Evolutionary conservation across 371 early-diverging fungal species (phyloP).

Genomic region (Rhizopus microsporus): DNA sequence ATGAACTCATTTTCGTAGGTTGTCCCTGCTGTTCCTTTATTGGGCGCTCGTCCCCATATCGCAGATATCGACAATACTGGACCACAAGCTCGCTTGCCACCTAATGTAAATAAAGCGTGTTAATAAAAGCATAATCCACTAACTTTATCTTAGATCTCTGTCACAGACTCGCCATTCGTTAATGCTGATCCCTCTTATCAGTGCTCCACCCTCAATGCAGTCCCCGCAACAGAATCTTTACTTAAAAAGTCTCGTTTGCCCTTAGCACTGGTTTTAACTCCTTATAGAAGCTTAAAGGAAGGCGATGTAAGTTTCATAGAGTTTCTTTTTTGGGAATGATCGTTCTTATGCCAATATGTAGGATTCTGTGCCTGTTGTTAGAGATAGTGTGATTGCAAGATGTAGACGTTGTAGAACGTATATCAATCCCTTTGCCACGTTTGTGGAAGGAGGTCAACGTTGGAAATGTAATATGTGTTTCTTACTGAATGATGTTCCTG

Average conservation of each 20-base stretch:
- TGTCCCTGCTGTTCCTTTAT: constrained; percentile 45
- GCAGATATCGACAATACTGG: constrained; percentile 54
- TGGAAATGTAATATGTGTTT: constrained; percentile 98
- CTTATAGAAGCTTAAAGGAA: constrained; percentile 66
- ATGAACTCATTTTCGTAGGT: constrained; percentile 12
- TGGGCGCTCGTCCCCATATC: constrained; percentile 62
- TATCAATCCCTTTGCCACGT: constrained; percentile 93
- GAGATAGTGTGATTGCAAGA: constrained; percentile 85
- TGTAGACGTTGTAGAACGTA: constrained; percentile 96
- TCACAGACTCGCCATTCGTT: constrained; percentile 67
- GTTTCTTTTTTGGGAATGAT: background rate
- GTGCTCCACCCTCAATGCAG: constrained; percentile 86
- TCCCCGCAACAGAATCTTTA: constrained; percentile 80
- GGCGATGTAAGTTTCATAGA: constrained; percentile 47
- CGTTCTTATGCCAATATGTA: constrained; percentile 15
- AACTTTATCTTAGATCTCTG: constrained; percentile 47
- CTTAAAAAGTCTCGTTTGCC: constrained; percentile 86
- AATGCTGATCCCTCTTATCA: constrained; percentile 81
- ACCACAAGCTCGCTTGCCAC: constrained; percentile 61
- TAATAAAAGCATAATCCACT: no score
- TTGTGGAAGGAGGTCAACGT: constrained; percentile 89
- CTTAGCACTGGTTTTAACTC: constrained; percentile 86
- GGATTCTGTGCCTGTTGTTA: constrained; percentile 81
- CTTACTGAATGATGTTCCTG: constrained; percentile 87
- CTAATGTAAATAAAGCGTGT: constrained; percentile 38